phyloP scores from a whole-genome alignment of 805 yeast genomes.

The Saccharomycopsis malanga region DNA sequence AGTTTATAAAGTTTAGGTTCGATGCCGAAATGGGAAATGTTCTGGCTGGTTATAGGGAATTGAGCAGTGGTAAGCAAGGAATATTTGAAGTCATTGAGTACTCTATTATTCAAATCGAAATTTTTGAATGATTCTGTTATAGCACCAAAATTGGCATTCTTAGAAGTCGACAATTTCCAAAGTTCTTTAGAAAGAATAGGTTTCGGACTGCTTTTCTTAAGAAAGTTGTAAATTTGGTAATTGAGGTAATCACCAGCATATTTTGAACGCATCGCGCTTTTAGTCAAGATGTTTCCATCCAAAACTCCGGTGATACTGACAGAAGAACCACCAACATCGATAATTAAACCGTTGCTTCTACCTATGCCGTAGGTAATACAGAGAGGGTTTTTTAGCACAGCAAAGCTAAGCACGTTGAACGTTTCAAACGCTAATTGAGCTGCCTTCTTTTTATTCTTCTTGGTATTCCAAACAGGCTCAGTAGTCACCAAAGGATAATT shows the following conservation, averaged over 20 bases:
- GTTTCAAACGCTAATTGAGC: slow-evolving; percentile 71
- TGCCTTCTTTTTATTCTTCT: slow-evolving; percentile 47
- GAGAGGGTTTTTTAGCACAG: slow-evolving; percentile 68
- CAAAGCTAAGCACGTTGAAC: slow-evolving; percentile 67
- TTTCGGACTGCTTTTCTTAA: slow-evolving; percentile 32
- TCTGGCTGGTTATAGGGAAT: slow-evolving; percentile 32
- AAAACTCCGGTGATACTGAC: slow-evolving; percentile 69
- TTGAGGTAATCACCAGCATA: slow-evolving; percentile 84
- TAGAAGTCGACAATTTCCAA: neutral
- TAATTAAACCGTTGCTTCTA: slow-evolving; percentile 66
- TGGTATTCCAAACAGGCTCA: slow-evolving; percentile 65
- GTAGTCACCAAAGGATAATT: slow-evolving; percentile 33
- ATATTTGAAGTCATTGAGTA: slow-evolving; percentile 44
- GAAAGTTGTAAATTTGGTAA: slow-evolving; percentile 49
- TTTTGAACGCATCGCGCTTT: slow-evolving; percentile 58
- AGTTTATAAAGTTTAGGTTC: slow-evolving; percentile 46
- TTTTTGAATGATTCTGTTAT: slow-evolving; percentile 32
- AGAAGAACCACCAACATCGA: slow-evolving; percentile 70
- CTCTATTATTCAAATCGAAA: slow-evolving; percentile 33
- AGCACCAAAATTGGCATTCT: neutral
- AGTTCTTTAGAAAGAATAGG: slow-evolving; percentile 31
- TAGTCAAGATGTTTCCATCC: slow-evolving; percentile 64
- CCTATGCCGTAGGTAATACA: slow-evolving; percentile 76
- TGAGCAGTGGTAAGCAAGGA: slow-evolving; percentile 33
- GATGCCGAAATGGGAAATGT: slow-evolving; percentile 28